Evolutionary conservation across 495 filamentous ascomycete genomes (phyloP).

Genomic region (Thozetella sp.): DNA sequence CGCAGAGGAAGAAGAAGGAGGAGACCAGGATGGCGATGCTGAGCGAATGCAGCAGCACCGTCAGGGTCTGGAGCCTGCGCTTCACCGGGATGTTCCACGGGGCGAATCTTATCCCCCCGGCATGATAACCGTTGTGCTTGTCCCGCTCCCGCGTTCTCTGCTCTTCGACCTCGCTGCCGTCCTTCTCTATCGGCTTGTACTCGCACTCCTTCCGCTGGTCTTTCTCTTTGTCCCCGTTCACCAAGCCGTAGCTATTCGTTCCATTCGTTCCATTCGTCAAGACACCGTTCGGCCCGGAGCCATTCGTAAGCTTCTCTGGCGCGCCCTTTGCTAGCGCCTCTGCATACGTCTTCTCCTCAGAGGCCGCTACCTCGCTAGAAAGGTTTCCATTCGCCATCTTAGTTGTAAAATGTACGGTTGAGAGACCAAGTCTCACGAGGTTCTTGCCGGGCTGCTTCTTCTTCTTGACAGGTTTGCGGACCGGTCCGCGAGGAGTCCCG

Average conservation of each 20-base stretch:
- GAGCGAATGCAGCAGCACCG: constrained; percentile 85
- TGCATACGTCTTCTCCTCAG: constrained; percentile 2
- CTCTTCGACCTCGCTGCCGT: background rate
- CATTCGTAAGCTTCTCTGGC: background rate
- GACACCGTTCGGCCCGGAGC: background rate
- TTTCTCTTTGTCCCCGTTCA: background rate
- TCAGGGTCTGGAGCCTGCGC: constrained; percentile 82
- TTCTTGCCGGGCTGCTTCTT: background rate
- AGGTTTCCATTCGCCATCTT: background rate
- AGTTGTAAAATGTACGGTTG: too few relatives aligned
- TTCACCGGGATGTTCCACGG: constrained; percentile 85
- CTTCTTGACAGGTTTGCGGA: background rate
- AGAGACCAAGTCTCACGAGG: too few relatives aligned
- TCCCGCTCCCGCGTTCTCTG: constrained; percentile 16
- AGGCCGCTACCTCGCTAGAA: background rate
- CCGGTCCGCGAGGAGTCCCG: background rate
- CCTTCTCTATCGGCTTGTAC: too few relatives aligned
- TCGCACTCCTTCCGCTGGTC: background rate
- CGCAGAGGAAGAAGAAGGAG: constrained; percentile 89
- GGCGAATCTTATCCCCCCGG: constrained; percentile 70
- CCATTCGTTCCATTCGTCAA: too few relatives aligned
- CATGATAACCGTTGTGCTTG: constrained; percentile 13
- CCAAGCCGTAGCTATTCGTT: background rate
- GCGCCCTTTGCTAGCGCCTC: constrained; percentile 1
- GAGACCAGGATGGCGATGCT: constrained; percentile 74